Conservation (phyloP, 495 filamentous ascomycete species). For the Hypoxylon trugodes region DNA sequence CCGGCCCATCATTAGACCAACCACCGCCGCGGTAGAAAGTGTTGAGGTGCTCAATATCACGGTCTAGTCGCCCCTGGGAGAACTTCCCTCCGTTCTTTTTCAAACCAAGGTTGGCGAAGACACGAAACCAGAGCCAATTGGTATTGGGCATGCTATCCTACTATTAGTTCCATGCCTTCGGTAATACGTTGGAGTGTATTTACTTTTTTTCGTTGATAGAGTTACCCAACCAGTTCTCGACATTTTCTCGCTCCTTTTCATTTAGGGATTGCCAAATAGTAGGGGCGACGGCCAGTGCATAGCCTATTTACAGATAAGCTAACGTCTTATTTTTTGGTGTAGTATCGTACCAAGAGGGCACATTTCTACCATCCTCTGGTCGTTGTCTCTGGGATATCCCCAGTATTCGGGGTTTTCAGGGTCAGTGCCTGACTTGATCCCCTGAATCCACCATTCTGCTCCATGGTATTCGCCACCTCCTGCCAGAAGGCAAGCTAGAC, state of each 20-base stretch:
- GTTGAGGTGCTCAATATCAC: constrained; percentile 78
- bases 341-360: constrained; percentile 66
- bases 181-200: constrained; percentile 6
- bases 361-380: constrained; percentile 88
- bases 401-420: constrained; percentile 73
- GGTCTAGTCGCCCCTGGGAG: constrained; percentile 70
- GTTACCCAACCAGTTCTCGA: constrained; percentile 72
- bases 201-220: constrained; percentile 77
- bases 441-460: constrained; percentile 70
- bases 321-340: neutral
- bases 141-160: constrained; percentile 62
- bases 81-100: constrained; percentile 73
- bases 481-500: constrained; percentile 70
- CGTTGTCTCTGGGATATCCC: constrained; percentile 74
- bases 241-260: constrained; percentile 64
- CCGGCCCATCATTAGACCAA: constrained; percentile 83
- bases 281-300: constrained; percentile 68
- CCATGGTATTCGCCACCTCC: constrained; percentile 70
- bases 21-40: constrained; percentile 81
- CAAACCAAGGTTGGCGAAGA: constrained; percentile 82
- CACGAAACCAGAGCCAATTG: constrained; percentile 80
- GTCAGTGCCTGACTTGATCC: constrained; percentile 73
- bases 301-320: constrained; percentile 47
- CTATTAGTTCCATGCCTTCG: constrained; percentile 8
- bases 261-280: constrained; percentile 73